Percentiles rank a stretch among this genome's conserved stretches.
phyloP scores from a whole-genome alignment of 345 rosid genomes.

The Lumnitzera racemosa region DNA sequence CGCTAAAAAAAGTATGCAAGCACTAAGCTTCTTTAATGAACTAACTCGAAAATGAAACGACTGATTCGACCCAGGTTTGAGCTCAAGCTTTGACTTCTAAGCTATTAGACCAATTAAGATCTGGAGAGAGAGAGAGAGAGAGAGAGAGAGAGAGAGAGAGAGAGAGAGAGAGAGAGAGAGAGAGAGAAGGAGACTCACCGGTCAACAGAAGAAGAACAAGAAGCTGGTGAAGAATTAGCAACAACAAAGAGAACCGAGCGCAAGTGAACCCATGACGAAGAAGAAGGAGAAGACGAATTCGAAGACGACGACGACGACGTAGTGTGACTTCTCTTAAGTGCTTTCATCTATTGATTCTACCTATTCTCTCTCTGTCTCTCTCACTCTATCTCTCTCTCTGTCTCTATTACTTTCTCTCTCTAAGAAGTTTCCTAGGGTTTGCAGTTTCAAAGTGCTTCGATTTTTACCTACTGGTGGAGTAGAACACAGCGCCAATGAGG shows the following conservation, averaged over 20 bases:
- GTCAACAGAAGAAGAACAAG: slow-evolving; percentile 66
- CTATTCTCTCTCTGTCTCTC: background rate
- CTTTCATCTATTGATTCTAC: slow-evolving; percentile 54
- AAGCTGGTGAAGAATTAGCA: slow-evolving; percentile 77
- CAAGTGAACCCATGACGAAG: slow-evolving; percentile 79
- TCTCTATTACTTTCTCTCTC: background rate
- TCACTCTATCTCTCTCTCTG: background rate
- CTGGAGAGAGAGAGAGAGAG: slow-evolving; percentile 7
- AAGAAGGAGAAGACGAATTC: slow-evolving; percentile 46
- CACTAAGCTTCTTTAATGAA: too few species aligned
- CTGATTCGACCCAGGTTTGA: too few species aligned
- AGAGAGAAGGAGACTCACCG: slow-evolving; percentile 47
- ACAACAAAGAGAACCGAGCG: slow-evolving; percentile 82
- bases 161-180: slow-evolving; percentile 16
- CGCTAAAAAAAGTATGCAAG: too few species aligned
- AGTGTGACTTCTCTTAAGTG: slow-evolving; percentile 73
- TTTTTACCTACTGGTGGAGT: slow-evolving; percentile 33
- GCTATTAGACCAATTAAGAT: slow-evolving; percentile 12
- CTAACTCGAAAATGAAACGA: too few species aligned
- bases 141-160: slow-evolving; percentile 6
- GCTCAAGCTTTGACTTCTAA: too few species aligned
- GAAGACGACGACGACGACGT: slow-evolving; percentile 59
- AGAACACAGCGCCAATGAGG: slow-evolving; percentile 32
- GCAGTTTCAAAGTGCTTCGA: background rate
- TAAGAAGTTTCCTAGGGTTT: slow-evolving; percentile 6